Evolutionary conservation across 495 filamentous ascomycete genomes (phyloP), one percentile per base, ranked within the genome.

Genomic region (Aspergillus kassunensis): DNA sequence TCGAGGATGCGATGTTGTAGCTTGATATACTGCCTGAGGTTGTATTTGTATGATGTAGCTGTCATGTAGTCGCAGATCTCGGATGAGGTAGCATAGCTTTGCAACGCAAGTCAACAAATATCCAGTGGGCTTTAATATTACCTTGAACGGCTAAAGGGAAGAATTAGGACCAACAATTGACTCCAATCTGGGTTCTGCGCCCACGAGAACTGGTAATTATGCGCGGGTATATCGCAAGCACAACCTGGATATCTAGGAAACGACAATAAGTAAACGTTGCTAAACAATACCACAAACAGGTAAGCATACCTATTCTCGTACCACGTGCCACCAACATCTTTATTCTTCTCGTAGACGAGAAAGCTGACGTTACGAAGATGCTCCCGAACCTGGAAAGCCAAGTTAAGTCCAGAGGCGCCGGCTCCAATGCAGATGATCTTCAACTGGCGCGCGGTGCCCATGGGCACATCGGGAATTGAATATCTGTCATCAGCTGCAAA

Each of bases 301-400:
- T n/a, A n/a, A n/a, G n/a, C n/a, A n/a, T n/a, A n/a, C 11, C 27
- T 6, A n/a, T 85, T 85, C 62, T 84, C 81, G 35, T 73, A 79
- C 83, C 83, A 88, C 0, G 83, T 83, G 1, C 84, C 83, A 3
- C 82, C 80, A 43, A 86, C 68, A 15, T 84, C 84, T 2, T 58
- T 61, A 56, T 89, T 90, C 77, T 89, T 89, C 60, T 91, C 87
- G 64, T 87, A 91, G 37, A 86, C 79, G n/a, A 73, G 65, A 29
- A 80, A 65, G 7, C 83, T 76, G 39, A 81, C 61, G 50, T 78
- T 75, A 7, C 69, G 69, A 25, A 83, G 20, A 1, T 29, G 15
- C n/a, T 34, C 20, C 11, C 33, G 27, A 9, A 60, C 18, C 12
- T 25, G 29, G 11, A 44, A 43, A 11, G 27, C 42, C 11, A 45